Evolutionary conservation across 2,329 filamentous ascomycete species (phyloP).

Genomic region (Clonostachys rhizophaga): DNA sequence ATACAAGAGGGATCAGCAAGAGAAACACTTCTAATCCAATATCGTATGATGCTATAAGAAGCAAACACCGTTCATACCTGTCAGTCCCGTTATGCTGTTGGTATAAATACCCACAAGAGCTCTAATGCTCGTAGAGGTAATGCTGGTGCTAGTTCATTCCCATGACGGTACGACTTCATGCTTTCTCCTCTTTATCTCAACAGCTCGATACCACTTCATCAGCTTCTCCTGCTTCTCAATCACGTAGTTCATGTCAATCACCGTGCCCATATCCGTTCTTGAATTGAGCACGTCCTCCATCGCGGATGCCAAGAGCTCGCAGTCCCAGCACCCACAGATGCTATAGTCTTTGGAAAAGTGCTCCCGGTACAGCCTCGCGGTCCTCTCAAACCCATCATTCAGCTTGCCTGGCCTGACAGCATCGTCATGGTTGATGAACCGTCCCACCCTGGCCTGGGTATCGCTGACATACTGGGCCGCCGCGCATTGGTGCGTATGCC

Average conservation of each 20-base stretch:
- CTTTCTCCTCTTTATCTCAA: conserved; percentile 1
- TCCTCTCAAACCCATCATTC: conserved; percentile 16
- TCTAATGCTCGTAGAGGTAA: too few relatives aligned
- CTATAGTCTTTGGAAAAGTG: conserved; percentile 27
- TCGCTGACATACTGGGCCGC: conserved; percentile 15
- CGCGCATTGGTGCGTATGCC: conserved; percentile 35
- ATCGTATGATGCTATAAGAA: too few relatives aligned
- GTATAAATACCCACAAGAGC: too few relatives aligned
- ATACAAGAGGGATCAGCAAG: too few relatives aligned
- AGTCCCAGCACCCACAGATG: conserved; percentile 28
- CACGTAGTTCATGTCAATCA: not conserved
- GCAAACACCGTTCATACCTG: too few relatives aligned
- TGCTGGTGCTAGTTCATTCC: too few relatives aligned
- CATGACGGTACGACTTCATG: too few relatives aligned
- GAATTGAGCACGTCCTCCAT: conserved; percentile 4
- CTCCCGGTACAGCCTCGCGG: conserved; percentile 17
- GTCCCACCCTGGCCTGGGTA: conserved; percentile 7
- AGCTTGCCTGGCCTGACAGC: conserved; percentile 18
- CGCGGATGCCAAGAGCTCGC: conserved; percentile 21
- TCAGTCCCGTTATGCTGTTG: too few relatives aligned
- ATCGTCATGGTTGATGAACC: conserved; percentile 32
- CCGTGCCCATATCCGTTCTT: not conserved
- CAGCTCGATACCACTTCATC: conserved; percentile 3
- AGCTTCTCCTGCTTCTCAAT: conserved; percentile 1
- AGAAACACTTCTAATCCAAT: too few relatives aligned